Base-by-base conservation (phyloP, 140 eudicot species). In the Oenanthe javanica region DNA sequence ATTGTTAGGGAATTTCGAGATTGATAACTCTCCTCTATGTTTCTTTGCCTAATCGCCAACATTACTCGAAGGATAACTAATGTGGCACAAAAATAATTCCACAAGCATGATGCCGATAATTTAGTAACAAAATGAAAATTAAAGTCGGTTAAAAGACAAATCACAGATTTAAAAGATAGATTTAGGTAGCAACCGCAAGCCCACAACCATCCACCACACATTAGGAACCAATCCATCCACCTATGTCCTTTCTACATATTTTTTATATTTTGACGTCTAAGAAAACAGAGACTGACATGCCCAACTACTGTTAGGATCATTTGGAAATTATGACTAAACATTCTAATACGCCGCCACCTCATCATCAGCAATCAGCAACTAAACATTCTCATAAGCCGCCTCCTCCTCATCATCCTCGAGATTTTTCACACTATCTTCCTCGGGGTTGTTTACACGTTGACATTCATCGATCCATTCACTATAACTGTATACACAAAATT, bases 401-500 rank as follows among this genome's bases (percentile, higher is more conserved):
- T 75, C 79, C 11, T 75, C 79, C 12, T 66, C 11, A 0, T 75
- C 79, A 16, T 67, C 73, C 40, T 75, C 79, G 10, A 75, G 61
- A 54, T 75, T 75, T 49, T 75, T 75, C 43, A 11, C 78, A 6
- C 79, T 90, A 25, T 89, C 93, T 10, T 85, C 91, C 76, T 85
- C 91, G 36, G 70, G 42, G 87, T 82, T 86, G 79, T 89, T 89
- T 78, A 89, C 93, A 7, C 87, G 87, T 69, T 89, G 87, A 61
- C 93, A 89, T 80, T 89, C 93, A 46, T 89, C 93, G 21, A 89
- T 89, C 93, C 93, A 89, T 77, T 89, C 93, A 54, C 91, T 85
- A 61, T 89, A 89, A 64, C 91, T 88, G 91, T 23, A 79, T 19
- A 46, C 66, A 79, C 25, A 54, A 2, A 64, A 46, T 27, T 13